A percentile compares a stretch with the other conserved stretches of the same genome.
These are phyloP conservation scores for Deinandra increscens DNA, from an alignment of 129 eudicot genomes.

Conservation along the genomic window DNA sequence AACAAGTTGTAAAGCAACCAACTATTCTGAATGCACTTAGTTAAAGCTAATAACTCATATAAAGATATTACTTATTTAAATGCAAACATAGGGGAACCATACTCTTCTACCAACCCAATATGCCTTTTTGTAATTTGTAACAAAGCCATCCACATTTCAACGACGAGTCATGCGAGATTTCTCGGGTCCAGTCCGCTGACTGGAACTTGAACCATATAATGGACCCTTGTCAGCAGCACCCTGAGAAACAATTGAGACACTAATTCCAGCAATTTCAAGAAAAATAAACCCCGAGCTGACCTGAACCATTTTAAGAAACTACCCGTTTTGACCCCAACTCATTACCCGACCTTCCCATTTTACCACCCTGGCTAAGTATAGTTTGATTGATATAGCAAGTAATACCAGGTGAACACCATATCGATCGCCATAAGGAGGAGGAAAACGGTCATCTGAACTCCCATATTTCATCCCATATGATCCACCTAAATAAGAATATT, in stretches of 20 bases:
- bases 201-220: conserved; percentile 63
- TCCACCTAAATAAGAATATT: conserved; percentile 52
- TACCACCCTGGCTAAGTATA: neutral
- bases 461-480: conserved; percentile 56
- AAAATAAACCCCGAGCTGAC: neutral
- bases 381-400: conserved; percentile 8
- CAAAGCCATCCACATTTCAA: conserved; percentile 38
- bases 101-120: conserved; percentile 42
- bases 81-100: conserved; percentile 43
- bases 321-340: neutral
- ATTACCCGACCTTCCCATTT: neutral
- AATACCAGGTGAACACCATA: conserved; percentile 64
- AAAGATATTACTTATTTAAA: conserved; percentile 37
- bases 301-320: neutral
- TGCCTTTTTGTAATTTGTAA: conserved; percentile 22
- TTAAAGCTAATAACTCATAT: conserved; percentile 30
- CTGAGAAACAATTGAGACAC: conserved; percentile 37
- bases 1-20: conserved; percentile 28
- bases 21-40: conserved; percentile 21
- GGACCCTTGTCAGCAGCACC: conserved; percentile 73
- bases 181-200: conserved; percentile 67
- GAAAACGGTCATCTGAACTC: conserved; percentile 51
- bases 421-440: conserved; percentile 56
- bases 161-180: conserved; percentile 54
- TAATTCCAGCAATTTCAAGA: conserved; percentile 11